These are phyloP conservation scores for Lichtheimia corymbifera DNA, from an alignment of 371 early-diverging fungal species.

Conservation along the genomic window DNA sequence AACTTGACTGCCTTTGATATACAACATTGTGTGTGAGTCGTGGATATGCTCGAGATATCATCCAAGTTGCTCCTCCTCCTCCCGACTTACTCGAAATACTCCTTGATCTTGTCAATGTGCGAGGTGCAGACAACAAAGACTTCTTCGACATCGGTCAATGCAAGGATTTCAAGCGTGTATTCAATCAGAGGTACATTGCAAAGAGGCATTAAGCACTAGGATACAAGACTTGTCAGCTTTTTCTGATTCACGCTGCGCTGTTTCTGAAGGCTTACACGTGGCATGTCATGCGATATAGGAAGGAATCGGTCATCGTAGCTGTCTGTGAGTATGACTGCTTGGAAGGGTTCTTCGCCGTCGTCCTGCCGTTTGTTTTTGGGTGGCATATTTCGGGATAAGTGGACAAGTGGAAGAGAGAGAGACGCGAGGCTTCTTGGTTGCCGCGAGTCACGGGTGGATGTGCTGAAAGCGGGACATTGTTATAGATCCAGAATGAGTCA, in stretches of 20 bases:
- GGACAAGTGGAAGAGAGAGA: no score
- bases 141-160: slow-evolving; percentile 75
- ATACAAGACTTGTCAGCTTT: background rate
- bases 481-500: no score
- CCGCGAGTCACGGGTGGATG: no score
- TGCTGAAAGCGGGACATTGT: no score
- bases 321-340: slow-evolving; percentile 94
- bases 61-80: no score
- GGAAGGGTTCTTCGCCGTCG: slow-evolving; percentile 62
- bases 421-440: no score
- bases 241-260: no score
- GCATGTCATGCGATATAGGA: slow-evolving; percentile 86
- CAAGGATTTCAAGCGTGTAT: slow-evolving; percentile 28
- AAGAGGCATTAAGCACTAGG: slow-evolving; percentile 88
- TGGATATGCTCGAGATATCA: no score
- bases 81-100: slow-evolving; percentile 74
- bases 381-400: slow-evolving; percentile 26
- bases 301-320: slow-evolving; percentile 85
- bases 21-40: background rate
- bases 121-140: slow-evolving; percentile 84
- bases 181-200: slow-evolving; percentile 95
- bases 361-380: slow-evolving; percentile 37
- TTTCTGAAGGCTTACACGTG: slow-evolving; percentile 62
- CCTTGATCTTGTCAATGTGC: slow-evolving; percentile 81
- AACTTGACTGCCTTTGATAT: slow-evolving; percentile 61